phyloP scores from a whole-genome alignment of 129 eudicot genomes.

The Ambrosia trifida region DNA sequence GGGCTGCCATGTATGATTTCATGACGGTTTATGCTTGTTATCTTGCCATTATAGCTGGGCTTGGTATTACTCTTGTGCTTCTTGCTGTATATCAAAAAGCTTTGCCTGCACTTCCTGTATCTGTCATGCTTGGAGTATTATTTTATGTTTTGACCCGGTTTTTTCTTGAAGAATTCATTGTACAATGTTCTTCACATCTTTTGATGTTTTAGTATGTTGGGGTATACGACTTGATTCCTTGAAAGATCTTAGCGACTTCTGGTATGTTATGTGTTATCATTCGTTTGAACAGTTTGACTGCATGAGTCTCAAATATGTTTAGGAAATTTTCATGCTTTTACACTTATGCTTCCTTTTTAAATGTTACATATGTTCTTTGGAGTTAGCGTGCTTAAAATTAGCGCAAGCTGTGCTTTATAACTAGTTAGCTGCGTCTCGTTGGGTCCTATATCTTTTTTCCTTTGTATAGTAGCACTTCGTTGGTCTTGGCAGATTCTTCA shows the following conservation, averaged over 20 bases:
- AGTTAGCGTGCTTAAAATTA: background rate
- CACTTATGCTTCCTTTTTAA: background rate
- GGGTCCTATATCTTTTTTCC: background rate
- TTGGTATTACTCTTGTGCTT: constrained; percentile 81
- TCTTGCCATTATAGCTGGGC: constrained; percentile 92
- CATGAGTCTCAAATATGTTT: background rate
- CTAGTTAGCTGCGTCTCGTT: background rate
- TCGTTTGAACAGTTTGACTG: background rate
- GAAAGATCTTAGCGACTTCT: background rate
- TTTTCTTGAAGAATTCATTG: constrained; percentile 82
- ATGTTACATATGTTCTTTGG: no score
- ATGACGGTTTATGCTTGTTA: constrained; percentile 98
- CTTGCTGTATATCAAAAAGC: constrained; percentile 93
- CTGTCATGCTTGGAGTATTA: constrained; percentile 86
- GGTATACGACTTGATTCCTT: constrained; percentile 9
- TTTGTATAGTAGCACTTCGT: background rate
- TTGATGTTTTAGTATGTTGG: constrained; percentile 65
- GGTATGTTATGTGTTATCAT: constrained; percentile 8
- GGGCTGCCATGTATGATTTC: constrained; percentile 99
- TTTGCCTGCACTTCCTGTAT: constrained; percentile 96
- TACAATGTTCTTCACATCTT: constrained; percentile 87
- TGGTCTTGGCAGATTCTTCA: no score
- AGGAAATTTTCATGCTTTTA: background rate
- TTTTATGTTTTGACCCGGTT: constrained; percentile 82
- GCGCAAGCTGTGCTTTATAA: no score